Conservation (phyloP, 129 eudicot genomes). For the Artemisia annua region DNA sequence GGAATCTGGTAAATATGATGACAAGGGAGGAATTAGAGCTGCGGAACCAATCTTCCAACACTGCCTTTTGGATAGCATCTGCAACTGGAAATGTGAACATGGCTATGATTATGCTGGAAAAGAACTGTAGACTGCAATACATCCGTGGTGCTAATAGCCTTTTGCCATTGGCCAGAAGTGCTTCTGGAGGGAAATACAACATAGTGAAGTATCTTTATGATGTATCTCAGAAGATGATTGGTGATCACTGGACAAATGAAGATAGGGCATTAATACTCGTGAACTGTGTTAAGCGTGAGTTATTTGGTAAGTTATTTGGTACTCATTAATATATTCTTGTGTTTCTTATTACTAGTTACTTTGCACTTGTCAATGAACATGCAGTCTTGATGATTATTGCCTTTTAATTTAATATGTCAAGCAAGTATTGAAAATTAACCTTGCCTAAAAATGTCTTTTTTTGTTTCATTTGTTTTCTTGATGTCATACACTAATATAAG, state of each 20-base stretch:
- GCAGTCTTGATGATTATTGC: too few species aligned
- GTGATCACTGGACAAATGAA: slow-evolving; percentile 4
- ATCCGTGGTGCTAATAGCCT: slow-evolving; percentile 20
- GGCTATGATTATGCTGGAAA: slow-evolving; percentile 26
- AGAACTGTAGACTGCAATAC: slow-evolving; percentile 7
- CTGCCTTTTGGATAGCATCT: slow-evolving; percentile 46
- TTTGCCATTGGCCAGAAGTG: slow-evolving; percentile 36
- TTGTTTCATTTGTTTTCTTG: too few species aligned
- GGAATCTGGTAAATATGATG: slow-evolving; percentile 31
- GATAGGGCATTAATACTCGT: slow-evolving; percentile 24
- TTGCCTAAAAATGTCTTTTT: too few species aligned
- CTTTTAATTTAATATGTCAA: too few species aligned
- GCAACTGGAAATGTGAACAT: slow-evolving; percentile 29
- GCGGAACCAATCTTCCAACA: slow-evolving; percentile 6
- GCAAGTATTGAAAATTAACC: too few species aligned
- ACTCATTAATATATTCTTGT: too few species aligned
- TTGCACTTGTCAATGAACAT: too few species aligned
- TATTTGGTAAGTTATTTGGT: slow-evolving; percentile 32
- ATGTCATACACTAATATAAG: too few species aligned
- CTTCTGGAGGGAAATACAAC: slow-evolving; percentile 10
- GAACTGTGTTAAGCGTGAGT: slow-evolving; percentile 11
- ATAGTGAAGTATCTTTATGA: slow-evolving; percentile 32
- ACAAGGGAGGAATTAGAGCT: slow-evolving; percentile 21
- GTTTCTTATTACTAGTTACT: too few species aligned
- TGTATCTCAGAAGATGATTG: not conserved